A percentile compares a stretch with the other conserved stretches of the same genome.
phyloP scores from a whole-genome alignment of 306 rosid genomes.

The Aeschynomene evenia region DNA sequence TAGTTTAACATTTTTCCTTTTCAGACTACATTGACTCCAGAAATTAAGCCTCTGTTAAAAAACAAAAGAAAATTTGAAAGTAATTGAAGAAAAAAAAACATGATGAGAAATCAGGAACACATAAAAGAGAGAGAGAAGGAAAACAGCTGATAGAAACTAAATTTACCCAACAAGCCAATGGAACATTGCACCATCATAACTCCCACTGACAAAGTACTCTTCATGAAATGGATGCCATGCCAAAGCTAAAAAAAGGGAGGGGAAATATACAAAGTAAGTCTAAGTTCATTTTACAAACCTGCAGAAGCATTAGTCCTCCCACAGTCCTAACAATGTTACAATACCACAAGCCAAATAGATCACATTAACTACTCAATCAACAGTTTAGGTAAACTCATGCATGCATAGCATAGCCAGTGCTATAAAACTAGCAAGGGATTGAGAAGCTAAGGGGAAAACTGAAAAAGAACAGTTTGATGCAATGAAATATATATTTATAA shows the following conservation, averaged over 20 bases:
- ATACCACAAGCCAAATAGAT: conserved; percentile 6
- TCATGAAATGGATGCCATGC: conserved; percentile 99
- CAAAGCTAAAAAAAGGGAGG: conserved; percentile 50
- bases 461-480: neutral
- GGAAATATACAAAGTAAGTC: conserved; percentile 30
- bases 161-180: conserved; percentile 99
- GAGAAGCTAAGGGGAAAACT: neutral
- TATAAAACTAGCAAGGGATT: neutral
- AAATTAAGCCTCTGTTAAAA: neutral
- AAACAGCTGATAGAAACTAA: conserved; percentile 4
- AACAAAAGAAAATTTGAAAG: conserved; percentile 10
- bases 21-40: conserved; percentile 2
- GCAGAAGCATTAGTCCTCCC: conserved; percentile 20
- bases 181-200: conserved; percentile 91
- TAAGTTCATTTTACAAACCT: conserved; percentile 18
- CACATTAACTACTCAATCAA: neutral
- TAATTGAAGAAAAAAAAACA: conserved; percentile 10
- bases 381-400: neutral
- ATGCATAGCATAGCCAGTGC: neutral
- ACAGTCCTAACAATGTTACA: conserved; percentile 6
- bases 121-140: conserved; percentile 18
- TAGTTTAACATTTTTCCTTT: neutral
- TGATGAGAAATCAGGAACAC: neutral
- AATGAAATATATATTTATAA: neutral
- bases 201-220: conserved; percentile 98